Evolutionary conservation across 768 basidiomycete genomes (phyloP).

Genomic region (Auricularia sp.): DNA sequence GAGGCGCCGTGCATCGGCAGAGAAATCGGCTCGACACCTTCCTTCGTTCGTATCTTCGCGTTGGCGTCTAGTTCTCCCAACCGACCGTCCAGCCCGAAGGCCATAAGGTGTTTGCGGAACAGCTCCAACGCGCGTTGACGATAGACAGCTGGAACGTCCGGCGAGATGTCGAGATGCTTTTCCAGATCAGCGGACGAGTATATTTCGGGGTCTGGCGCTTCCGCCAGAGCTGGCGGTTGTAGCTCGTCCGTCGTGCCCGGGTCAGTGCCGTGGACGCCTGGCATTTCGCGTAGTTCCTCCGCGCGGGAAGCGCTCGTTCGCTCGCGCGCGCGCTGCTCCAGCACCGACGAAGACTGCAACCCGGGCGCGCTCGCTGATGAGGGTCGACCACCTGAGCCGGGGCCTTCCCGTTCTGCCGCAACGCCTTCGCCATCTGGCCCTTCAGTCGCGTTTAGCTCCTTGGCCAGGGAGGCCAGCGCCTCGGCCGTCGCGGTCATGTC

Average conservation of each 20-base stretch:
- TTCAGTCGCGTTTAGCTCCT: not conserved
- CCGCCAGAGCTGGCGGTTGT: conserved; percentile 17
- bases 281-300: no score
- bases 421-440: no score
- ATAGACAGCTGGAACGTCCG: conserved; percentile 11
- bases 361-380: not conserved
- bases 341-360: not conserved
- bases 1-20: conserved; percentile 17
- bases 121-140: conserved; percentile 11
- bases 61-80: conserved; percentile 19
- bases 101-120: conserved; percentile 11
- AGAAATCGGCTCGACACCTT: conserved; percentile 14
- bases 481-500: not conserved
- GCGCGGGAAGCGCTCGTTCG: not conserved
- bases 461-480: not conserved
- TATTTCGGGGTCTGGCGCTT: conserved; percentile 13
- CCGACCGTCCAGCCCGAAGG: conserved; percentile 24
- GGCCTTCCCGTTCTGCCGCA: no score
- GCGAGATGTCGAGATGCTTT: conserved; percentile 11
- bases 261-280: no score
- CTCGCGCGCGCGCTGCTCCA: not conserved
- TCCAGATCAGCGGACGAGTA: conserved; percentile 5
- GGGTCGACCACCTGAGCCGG: no score
- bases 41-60: conserved; percentile 19
- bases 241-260: conserved; percentile 7